These are phyloP conservation scores for Nemania diffusa DNA, from an alignment of 2,329 filamentous ascomycete genomes.

Conservation along the genomic window DNA sequence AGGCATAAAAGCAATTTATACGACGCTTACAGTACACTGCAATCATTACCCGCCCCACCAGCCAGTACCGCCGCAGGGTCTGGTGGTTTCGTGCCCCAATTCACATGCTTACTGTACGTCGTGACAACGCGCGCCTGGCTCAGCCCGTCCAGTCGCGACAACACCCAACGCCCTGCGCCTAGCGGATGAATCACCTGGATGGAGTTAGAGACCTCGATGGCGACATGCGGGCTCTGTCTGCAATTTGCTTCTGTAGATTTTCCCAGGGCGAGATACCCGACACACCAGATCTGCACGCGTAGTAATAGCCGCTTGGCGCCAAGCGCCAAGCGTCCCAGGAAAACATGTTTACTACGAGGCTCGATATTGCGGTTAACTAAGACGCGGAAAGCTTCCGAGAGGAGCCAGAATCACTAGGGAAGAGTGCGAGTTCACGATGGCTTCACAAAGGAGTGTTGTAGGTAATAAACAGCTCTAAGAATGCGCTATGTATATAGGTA, in stretches of 20 bases:
- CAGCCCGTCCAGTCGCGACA: background rate
- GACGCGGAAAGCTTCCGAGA: too few relatives aligned
- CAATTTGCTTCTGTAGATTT: background rate
- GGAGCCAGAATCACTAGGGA: too few relatives aligned
- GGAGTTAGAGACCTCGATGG: background rate
- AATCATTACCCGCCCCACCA: background rate
- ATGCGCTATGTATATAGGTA: slow-evolving; percentile 4
- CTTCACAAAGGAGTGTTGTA: background rate
- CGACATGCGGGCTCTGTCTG: background rate
- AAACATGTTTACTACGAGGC: background rate
- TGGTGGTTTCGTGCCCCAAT: background rate
- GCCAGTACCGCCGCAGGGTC: background rate
- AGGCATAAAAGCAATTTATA: too few relatives aligned
- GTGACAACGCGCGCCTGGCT: background rate
- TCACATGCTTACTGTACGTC: background rate
- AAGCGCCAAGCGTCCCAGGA: background rate
- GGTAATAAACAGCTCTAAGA: background rate
- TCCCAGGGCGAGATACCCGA: too few relatives aligned
- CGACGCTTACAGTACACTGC: background rate
- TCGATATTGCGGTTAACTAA: too few relatives aligned
- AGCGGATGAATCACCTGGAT: background rate
- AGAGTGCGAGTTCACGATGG: background rate
- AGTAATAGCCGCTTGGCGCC: background rate
- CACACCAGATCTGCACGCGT: background rate
- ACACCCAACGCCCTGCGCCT: background rate